phyloP scores from a whole-genome alignment of 176 grass and related monocot genomes.

The Rhynchospora breviuscula region DNA sequence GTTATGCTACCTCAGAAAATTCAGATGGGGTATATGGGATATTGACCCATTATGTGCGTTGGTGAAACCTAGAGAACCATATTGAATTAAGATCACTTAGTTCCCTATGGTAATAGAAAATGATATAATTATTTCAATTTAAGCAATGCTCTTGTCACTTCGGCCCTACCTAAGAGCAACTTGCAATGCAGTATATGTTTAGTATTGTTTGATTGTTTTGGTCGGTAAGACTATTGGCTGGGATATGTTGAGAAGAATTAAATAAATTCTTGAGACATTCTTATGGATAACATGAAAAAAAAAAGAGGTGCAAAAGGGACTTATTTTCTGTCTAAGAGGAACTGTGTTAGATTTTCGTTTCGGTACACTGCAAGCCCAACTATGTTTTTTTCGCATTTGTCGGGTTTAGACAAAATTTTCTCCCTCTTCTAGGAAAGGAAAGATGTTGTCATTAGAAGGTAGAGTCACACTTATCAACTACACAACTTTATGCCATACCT shows the following conservation, averaged over 20 bases:
- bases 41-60: neutral
- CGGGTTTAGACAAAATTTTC: neutral
- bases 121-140: neutral
- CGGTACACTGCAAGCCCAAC: neutral
- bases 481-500: no score
- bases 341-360: neutral
- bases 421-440: neutral
- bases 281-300: neutral
- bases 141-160: neutral
- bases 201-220: slow-evolving; percentile 11
- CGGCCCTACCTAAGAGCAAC: neutral
- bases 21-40: neutral
- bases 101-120: neutral
- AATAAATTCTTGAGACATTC: neutral
- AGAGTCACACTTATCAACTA: no score
- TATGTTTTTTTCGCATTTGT: neutral
- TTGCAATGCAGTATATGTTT: neutral
- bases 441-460: no score
- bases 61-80: neutral
- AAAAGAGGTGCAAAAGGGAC: neutral
- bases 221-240: slow-evolving; percentile 7
- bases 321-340: neutral
- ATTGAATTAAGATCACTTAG: neutral
- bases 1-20: neutral
- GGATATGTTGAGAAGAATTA: neutral